Percentiles rank a stretch among this genome's conserved stretches.
Evolutionary conservation across 108 stramenopile genomes (phyloP).

Genomic region (Fragilariopsis cylindrus): DNA sequence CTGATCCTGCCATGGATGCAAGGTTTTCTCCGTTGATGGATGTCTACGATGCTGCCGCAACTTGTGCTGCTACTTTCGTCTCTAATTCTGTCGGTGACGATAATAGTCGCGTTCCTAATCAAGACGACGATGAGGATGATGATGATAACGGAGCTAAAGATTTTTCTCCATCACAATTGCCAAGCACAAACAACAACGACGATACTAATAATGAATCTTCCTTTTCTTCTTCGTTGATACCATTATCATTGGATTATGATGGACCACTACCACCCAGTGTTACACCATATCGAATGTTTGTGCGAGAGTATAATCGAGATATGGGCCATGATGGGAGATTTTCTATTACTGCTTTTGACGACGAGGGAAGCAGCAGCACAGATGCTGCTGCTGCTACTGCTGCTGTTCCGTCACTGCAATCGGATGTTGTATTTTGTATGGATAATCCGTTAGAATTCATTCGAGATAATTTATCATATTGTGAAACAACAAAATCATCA

Average conservation of each 20-base stretch:
- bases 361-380: too few relatives aligned
- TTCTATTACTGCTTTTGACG: neutral
- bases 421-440: conserved; percentile 12
- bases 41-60: conserved; percentile 11
- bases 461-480: conserved; percentile 5
- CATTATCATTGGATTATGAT: neutral
- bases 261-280: conserved; percentile 8
- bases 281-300: conserved; percentile 16
- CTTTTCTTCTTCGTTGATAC: neutral
- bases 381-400: neutral
- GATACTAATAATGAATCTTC: neutral
- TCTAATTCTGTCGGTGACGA: too few relatives aligned
- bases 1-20: conserved; percentile 11
- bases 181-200: neutral
- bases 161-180: too few relatives aligned
- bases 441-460: conserved; percentile 18
- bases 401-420: conserved; percentile 3
- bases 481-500: too few relatives aligned
- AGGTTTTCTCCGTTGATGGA: conserved; percentile 7
- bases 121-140: too few relatives aligned
- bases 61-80: neutral
- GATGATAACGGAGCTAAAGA: too few relatives aligned
- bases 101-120: too few relatives aligned
- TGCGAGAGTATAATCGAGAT: conserved; percentile 12
- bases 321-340: conserved; percentile 14